Percentiles rank a stretch among this genome's conserved stretches.
Evolutionary conservation across 192 early-diverging fungal genomes (phyloP).

Genomic region (Coemansia umbellata): DNA sequence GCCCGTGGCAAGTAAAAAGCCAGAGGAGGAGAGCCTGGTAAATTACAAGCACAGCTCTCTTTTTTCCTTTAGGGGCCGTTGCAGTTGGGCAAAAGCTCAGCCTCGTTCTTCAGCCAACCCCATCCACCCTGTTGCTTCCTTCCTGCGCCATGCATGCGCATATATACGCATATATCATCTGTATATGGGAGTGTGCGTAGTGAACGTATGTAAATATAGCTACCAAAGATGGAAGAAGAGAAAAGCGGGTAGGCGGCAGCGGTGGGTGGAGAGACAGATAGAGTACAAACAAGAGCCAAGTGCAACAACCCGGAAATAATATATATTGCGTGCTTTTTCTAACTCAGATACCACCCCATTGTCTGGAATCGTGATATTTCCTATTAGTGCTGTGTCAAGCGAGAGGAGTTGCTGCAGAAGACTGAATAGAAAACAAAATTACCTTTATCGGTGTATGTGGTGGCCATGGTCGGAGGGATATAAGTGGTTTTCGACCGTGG

Average conservation of each 20-base stretch:
- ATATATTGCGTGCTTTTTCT: no score
- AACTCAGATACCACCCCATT: no score
- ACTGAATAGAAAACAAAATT: slow-evolving; percentile 3
- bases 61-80: not conserved
- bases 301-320: no score
- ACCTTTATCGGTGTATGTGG: slow-evolving; percentile 42
- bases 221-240: not conserved
- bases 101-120: not conserved
- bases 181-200: not conserved
- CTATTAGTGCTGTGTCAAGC: not conserved
- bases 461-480: not conserved
- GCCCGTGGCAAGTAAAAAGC: no score
- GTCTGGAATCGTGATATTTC: no score
- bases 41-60: not conserved
- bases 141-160: slow-evolving; percentile 6
- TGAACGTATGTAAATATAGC: not conserved
- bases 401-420: not conserved
- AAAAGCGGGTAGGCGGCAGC: not conserved
- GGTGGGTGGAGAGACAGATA: not conserved
- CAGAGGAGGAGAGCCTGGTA: no score
- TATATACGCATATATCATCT: slow-evolving; percentile 1
- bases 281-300: no score
- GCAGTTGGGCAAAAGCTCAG: not conserved
- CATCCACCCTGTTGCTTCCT: not conserved
- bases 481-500: no score